Evolutionary conservation across 2,329 filamentous ascomycete genomes (phyloP).

Genomic region (Chaetothyriales sp.): DNA sequence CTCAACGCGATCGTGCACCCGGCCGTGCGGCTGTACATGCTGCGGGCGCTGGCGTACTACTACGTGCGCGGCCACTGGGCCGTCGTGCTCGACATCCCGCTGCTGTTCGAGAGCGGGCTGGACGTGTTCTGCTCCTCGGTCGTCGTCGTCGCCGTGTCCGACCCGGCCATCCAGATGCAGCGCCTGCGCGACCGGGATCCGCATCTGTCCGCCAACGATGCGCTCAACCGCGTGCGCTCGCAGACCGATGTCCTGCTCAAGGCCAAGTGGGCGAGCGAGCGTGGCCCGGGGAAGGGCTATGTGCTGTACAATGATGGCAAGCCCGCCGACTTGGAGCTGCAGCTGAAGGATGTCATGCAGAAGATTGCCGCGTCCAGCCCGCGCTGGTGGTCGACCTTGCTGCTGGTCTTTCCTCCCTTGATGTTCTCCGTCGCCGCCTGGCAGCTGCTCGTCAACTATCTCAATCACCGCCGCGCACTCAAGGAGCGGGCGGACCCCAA

Average conservation of each 20-base stretch:
- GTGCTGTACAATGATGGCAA: constrained; percentile 85
- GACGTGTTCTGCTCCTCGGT: constrained; percentile 75
- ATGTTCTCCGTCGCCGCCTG: constrained; percentile 53
- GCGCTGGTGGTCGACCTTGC: constrained; percentile 67
- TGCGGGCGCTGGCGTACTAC: constrained; percentile 52
- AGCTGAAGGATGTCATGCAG: constrained; percentile 51
- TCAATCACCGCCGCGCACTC: constrained; percentile 46
- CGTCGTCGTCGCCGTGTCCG: constrained; percentile 69
- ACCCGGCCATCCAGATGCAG: constrained; percentile 68
- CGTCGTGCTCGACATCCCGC: constrained; percentile 78
- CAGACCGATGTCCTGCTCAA: constrained; percentile 79
- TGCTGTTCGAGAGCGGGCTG: constrained; percentile 78
- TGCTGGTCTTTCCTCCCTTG: constrained; percentile 56
- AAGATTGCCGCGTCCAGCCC: constrained; percentile 51
- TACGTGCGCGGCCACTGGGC: constrained; percentile 72
- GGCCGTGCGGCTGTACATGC: constrained; percentile 70
- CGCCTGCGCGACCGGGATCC: constrained; percentile 59
- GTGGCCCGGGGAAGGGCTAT: constrained; percentile 45
- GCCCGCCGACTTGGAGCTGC: constrained; percentile 50
- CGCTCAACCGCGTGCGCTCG: constrained; percentile 67
- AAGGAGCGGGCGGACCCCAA: constrained; percentile 29
- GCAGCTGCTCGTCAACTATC: constrained; percentile 55
- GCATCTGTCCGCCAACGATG: constrained; percentile 71
- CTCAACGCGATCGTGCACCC: constrained; percentile 89
- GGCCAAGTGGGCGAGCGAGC: constrained; percentile 55